Percentiles rank a stretch among this genome's conserved stretches.
These are phyloP conservation scores for Neurospora terricola DNA, from an alignment of 495 filamentous ascomycete species.

Conservation along the genomic window DNA sequence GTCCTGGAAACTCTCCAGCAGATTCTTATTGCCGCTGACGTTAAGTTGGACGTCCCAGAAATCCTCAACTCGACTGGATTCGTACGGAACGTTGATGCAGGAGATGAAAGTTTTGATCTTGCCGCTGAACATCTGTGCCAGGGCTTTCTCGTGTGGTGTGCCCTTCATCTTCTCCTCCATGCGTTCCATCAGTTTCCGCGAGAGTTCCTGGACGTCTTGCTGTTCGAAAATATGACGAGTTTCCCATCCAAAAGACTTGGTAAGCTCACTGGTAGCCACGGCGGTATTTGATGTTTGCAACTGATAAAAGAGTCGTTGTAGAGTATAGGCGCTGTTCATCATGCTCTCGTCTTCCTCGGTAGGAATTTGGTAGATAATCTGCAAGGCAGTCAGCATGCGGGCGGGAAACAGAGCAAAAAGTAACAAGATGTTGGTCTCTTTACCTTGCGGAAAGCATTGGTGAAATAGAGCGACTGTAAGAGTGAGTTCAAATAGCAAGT, in stretches of 20 bases:
- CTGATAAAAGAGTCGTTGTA: slow-evolving; percentile 90
- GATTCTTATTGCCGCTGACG: slow-evolving; percentile 81
- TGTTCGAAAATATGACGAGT: slow-evolving; percentile 97
- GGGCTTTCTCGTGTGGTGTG: slow-evolving; percentile 83
- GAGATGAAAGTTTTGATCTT: slow-evolving; percentile 98
- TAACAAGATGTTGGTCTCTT: not conserved
- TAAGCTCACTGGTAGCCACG: slow-evolving; percentile 86
- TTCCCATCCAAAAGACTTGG: slow-evolving; percentile 95
- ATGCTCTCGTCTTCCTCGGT: slow-evolving; percentile 72
- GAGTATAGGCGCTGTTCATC: slow-evolving; percentile 81
- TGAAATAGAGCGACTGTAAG: slow-evolving; percentile 93
- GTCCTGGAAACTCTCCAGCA: slow-evolving; percentile 91
- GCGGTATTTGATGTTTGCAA: slow-evolving; percentile 74
- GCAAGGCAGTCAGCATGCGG: slow-evolving; percentile 4
- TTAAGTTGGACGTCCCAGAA: slow-evolving; percentile 99
- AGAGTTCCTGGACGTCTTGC: slow-evolving; percentile 96
- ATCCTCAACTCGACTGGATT: slow-evolving; percentile 88
- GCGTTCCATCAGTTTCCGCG: slow-evolving; percentile 90
- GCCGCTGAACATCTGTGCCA: slow-evolving; percentile 85
- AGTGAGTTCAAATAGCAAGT: slow-evolving; percentile 98
- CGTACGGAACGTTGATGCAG: slow-evolving; percentile 96
- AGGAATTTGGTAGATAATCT: slow-evolving; percentile 95
- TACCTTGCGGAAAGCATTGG: slow-evolving; percentile 92
- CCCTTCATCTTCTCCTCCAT: slow-evolving; percentile 98
- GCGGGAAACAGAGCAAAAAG: not conserved